These are phyloP conservation scores for Pichia occidentalis DNA, from an alignment of 805 yeast species.

Conservation along the genomic window DNA sequence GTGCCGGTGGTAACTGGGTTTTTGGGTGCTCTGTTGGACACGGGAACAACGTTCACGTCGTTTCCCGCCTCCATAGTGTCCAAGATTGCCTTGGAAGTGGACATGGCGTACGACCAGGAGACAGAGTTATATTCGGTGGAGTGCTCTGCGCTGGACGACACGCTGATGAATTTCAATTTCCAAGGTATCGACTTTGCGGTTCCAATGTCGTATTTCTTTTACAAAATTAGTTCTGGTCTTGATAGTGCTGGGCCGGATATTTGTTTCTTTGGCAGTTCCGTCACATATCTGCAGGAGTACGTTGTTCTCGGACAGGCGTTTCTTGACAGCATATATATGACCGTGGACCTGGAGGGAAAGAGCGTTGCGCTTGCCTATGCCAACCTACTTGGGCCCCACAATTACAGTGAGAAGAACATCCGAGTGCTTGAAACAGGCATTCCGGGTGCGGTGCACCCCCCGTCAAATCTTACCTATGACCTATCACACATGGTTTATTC, in stretches of 20 bases:
- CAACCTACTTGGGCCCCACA: slow-evolving; percentile 24
- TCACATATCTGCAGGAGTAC: slow-evolving; percentile 29
- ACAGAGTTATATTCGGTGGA: slow-evolving; percentile 40
- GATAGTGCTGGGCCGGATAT: slow-evolving; percentile 19
- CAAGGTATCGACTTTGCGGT: slow-evolving; percentile 50
- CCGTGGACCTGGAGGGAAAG: slow-evolving; percentile 44
- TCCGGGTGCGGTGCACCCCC: slow-evolving; percentile 11
- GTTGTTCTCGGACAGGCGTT: slow-evolving; percentile 48
- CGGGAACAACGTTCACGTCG: slow-evolving; percentile 48
- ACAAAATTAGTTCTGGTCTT: slow-evolving; percentile 15
- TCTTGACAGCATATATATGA: slow-evolving; percentile 44
- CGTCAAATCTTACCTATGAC: slow-evolving; percentile 9
- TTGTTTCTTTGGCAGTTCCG: slow-evolving; percentile 41
- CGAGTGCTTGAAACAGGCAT: slow-evolving; percentile 32
- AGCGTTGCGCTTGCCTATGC: slow-evolving; percentile 43
- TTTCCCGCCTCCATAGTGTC: slow-evolving; percentile 33
- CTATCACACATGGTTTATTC: slow-evolving; percentile 3
- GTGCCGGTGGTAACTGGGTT: slow-evolving; percentile 24
- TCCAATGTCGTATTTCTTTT: slow-evolving; percentile 34
- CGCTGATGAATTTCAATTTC: slow-evolving; percentile 41
- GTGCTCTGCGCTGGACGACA: slow-evolving; percentile 32
- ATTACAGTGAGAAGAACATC: slow-evolving; percentile 31
- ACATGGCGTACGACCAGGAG: slow-evolving; percentile 35
- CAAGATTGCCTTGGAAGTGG: slow-evolving; percentile 25
- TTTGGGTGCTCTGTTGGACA: slow-evolving; percentile 44